Conservation (phyloP, 257 asterid species). For the Plectranthus barbatus region DNA sequence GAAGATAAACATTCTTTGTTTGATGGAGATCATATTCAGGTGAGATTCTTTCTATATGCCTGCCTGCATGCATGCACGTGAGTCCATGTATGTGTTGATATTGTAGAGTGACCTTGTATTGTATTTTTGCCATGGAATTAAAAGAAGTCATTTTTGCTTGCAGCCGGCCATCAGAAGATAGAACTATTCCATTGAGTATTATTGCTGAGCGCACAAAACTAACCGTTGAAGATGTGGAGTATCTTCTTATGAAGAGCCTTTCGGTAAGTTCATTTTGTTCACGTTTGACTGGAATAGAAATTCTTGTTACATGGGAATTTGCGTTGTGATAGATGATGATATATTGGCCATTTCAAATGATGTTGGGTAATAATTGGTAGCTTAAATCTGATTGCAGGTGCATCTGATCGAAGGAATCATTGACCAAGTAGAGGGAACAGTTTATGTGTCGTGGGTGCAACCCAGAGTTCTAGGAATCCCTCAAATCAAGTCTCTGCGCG, state of each 20-base stretch:
- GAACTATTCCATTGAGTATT: slow-evolving; percentile 76
- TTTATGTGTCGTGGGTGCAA: slow-evolving; percentile 91
- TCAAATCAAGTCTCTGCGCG: slow-evolving; percentile 81
- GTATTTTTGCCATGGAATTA: neutral
- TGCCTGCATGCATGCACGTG: neutral
- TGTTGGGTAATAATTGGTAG: neutral
- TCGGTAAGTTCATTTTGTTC: slow-evolving; percentile 52
- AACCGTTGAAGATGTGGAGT: slow-evolving; percentile 80
- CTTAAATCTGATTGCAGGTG: slow-evolving; percentile 42
- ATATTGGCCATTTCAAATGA: neutral
- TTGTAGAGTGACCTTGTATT: neutral
- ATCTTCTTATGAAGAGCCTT: slow-evolving; percentile 96
- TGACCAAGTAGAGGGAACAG: slow-evolving; percentile 87
- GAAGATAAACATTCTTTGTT: slow-evolving; percentile 92
- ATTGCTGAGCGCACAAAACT: slow-evolving; percentile 85
- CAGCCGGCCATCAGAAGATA: slow-evolving; percentile 90
- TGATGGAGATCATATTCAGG: slow-evolving; percentile 98
- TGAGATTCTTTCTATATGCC: slow-evolving; percentile 6
- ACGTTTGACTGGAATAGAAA: too few species aligned
- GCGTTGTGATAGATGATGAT: too few species aligned
- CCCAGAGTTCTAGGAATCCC: slow-evolving; percentile 88
- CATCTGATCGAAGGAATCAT: slow-evolving; percentile 92
- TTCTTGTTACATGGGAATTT: too few species aligned
- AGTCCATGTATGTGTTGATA: neutral
- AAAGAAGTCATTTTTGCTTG: slow-evolving; percentile 14